These are phyloP conservation scores for Dioscorea dumetorum DNA, from an alignment of 106 monocot species.

Conservation along the genomic window DNA sequence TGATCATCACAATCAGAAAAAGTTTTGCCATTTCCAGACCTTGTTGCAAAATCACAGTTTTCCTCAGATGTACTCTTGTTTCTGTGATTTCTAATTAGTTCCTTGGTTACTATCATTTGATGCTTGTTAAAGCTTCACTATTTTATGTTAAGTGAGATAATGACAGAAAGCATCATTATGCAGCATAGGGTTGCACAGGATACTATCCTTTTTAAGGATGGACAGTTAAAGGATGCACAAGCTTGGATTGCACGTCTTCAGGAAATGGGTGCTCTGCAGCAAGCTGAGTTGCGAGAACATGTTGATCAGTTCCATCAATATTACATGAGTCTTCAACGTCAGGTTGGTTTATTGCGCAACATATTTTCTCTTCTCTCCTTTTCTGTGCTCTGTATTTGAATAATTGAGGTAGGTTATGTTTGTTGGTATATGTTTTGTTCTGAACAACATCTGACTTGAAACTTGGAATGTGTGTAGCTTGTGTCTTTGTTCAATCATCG, in stretches of 20 bases:
- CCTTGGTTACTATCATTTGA: too few relatives aligned
- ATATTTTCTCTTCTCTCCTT: too few relatives aligned
- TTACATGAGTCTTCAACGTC: slow-evolving; percentile 58
- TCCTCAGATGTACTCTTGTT: too few relatives aligned
- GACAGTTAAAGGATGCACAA: slow-evolving; percentile 82
- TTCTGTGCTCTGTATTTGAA: not conserved
- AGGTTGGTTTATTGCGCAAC: slow-evolving; percentile 31
- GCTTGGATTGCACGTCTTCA: slow-evolving; percentile 74
- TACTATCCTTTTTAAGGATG: slow-evolving; percentile 77
- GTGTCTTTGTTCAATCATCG: not conserved
- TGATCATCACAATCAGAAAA: too few relatives aligned
- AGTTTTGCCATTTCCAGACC: too few relatives aligned
- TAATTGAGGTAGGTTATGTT: not conserved
- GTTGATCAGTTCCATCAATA: slow-evolving; percentile 91
- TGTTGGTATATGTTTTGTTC: too few relatives aligned
- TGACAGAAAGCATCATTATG: slow-evolving; percentile 4
- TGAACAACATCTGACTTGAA: too few relatives aligned
- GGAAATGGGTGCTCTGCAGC: slow-evolving; percentile 86
- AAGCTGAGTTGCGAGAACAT: slow-evolving; percentile 76
- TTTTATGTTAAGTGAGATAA: too few relatives aligned
- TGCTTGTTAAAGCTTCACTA: too few relatives aligned
- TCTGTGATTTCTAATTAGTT: too few relatives aligned
- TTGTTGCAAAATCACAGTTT: too few relatives aligned
- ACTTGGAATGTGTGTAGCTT: not conserved
- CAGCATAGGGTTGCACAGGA: slow-evolving; percentile 90